phyloP scores from a whole-genome alignment of 2,329 filamentous ascomycete species.

The Nigrospora osmanthi region DNA sequence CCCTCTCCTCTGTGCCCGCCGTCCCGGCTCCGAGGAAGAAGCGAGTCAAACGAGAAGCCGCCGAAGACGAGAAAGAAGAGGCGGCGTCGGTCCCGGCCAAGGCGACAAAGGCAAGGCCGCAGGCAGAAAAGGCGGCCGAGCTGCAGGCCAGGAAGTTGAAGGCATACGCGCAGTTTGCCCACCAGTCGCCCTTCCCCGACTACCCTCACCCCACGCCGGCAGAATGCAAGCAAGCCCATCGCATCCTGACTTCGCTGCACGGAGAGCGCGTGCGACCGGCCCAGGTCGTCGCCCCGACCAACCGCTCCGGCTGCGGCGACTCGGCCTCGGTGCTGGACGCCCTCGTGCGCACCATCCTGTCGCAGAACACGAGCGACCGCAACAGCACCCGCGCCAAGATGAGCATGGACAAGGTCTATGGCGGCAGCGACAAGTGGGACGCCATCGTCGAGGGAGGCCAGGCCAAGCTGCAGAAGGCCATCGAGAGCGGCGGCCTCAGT shows the following conservation, averaged over 20 bases:
- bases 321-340: constrained; percentile 43
- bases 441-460: constrained; percentile 30
- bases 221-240: constrained; percentile 62
- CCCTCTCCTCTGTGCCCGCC: not conserved
- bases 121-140: constrained; percentile 10
- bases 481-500: constrained; percentile 64
- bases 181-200: constrained; percentile 56
- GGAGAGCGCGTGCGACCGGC: constrained; percentile 56
- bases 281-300: constrained; percentile 47
- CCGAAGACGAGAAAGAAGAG: constrained; percentile 6
- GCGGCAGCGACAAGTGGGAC: constrained; percentile 33
- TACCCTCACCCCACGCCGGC: constrained; percentile 57
- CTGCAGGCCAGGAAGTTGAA: constrained; percentile 35
- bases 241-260: constrained; percentile 56
- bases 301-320: constrained; percentile 54
- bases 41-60: not conserved
- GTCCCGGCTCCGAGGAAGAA: constrained; percentile 6
- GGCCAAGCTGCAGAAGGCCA: constrained; percentile 44
- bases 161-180: constrained; percentile 29
- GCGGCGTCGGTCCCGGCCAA: constrained; percentile 1
- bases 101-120: constrained; percentile 1
- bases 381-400: constrained; percentile 54
- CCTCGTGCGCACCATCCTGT: constrained; percentile 42
- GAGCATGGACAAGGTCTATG: constrained; percentile 36
- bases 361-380: constrained; percentile 41